phyloP scores from a whole-genome alignment of 495 filamentous ascomycete genomes.

The Penicillium coffeae region DNA sequence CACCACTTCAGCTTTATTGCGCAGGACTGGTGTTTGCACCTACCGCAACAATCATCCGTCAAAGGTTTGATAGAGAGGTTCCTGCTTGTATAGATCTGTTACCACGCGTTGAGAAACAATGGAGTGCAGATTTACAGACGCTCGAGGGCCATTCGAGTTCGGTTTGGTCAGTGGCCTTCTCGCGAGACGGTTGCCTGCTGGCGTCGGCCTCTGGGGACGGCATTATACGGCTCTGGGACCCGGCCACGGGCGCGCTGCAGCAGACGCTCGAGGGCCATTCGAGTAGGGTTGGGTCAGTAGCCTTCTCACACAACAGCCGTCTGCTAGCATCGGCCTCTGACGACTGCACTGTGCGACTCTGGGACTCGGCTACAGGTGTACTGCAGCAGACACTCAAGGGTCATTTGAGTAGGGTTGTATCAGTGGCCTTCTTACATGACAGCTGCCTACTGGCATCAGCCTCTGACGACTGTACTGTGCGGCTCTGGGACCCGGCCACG shows the following conservation, averaged over 20 bases:
- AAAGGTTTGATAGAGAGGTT: neutral
- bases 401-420: neutral
- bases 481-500: neutral
- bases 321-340: neutral
- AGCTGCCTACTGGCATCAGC: constrained; percentile 1
- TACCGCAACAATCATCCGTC: constrained; percentile 11
- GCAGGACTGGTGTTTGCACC: constrained; percentile 30
- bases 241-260: no score
- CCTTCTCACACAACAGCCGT: neutral
- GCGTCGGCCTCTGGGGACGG: constrained; percentile 14
- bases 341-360: neutral
- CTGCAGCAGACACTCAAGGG: neutral
- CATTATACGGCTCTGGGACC: constrained; percentile 20
- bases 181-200: constrained; percentile 15
- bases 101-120: neutral
- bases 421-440: constrained; percentile 2
- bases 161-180: constrained; percentile 18
- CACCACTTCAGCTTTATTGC: constrained; percentile 6
- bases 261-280: constrained; percentile 19
- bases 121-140: neutral
- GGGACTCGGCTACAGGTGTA: neutral
- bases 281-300: neutral
- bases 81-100: neutral
- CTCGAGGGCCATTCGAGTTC: no score
- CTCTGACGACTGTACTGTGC: neutral